Evolutionary conservation across 805 yeast species (phyloP), one percentile per base, ranked within the genome.

Genomic region (Candida oleophila): DNA sequence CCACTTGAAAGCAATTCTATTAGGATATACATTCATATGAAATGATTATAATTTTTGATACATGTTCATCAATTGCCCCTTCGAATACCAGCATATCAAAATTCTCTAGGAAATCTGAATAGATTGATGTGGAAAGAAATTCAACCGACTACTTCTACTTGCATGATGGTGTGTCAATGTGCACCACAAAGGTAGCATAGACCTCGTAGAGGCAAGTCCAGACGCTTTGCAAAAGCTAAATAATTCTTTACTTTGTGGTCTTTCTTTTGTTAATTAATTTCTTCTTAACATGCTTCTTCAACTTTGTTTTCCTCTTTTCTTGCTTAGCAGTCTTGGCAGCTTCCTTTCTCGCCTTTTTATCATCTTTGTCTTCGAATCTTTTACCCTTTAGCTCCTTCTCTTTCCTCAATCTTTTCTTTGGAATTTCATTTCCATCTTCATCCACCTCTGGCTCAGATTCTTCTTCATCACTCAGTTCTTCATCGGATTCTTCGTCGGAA

Each of bases 381-480:
- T 89, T 88, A 20, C 90, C 91, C 51, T 78, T 80, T 4, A 73
- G 57, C 5, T 64, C 54, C 48, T 62, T 56, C 33, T 59, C 57
- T 16, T 36, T 20, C 52, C 63, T 58, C 21, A 69, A 76, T 22
- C 62, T 68, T 21, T 61, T 61, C 35, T 48, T 49, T 15, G 39
- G 40, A 32, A 22, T 41, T 22, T 52, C 63, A 3, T 35, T 42
- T 42, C 59, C 60, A 9, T 64, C 69, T 45, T 67, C 69, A 33
- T 65, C 68, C 36, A 63, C 60, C 30, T 62, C 69, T 5, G 59
- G 62, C 32, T 28, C 43, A 25, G 52, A 64, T 3, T 30, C 39
- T 42, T 59, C 60, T 11, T 64, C 69, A 4, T n/a, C 20, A 3
- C 12, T 9, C 5, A 9, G 20, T 9, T 28, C 37, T 59, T 87